phyloP scores from a whole-genome alignment of 257 asterid species.

The Salvia miltiorrhiza region DNA sequence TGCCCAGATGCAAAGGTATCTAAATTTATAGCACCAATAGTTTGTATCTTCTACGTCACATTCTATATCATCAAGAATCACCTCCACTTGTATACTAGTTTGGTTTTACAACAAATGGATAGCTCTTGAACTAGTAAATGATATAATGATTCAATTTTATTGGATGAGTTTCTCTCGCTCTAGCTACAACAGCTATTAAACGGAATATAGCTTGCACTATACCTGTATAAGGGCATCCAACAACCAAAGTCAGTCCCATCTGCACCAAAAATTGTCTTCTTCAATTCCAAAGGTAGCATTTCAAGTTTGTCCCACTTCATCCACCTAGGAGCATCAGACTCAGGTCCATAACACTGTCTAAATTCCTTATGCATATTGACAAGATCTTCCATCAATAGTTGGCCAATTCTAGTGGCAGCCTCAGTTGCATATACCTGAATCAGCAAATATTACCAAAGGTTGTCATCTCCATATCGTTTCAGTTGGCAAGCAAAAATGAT shows the following conservation, averaged over 20 bases:
- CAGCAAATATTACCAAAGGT: constrained; percentile 11
- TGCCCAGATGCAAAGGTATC: neutral
- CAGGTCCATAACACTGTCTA: constrained; percentile 73
- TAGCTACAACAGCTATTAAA: neutral
- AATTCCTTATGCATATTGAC: constrained; percentile 72
- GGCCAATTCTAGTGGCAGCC: constrained; percentile 69
- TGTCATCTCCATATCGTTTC: constrained; percentile 10
- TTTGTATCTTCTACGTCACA: neutral
- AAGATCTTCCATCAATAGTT: constrained; percentile 81
- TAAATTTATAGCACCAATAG: neutral
- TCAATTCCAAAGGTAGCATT: constrained; percentile 54
- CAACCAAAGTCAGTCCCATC: constrained; percentile 60
- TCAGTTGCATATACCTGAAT: constrained; percentile 82
- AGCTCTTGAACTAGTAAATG: neutral
- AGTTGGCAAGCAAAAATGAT: constrained; percentile 8
- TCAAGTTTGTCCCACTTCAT: constrained; percentile 86
- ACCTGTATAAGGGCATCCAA: constrained; percentile 88
- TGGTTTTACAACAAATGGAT: neutral
- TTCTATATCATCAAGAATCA: neutral
- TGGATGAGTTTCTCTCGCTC: neutral
- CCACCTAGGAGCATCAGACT: constrained; percentile 56
- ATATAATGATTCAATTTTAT: neutral
- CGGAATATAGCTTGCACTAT: neutral
- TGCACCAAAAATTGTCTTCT: constrained; percentile 40
- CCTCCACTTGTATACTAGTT: neutral